These are phyloP conservation scores for Biscutella laevigata DNA, from an alignment of 441 rosid species.

Conservation along the genomic window DNA sequence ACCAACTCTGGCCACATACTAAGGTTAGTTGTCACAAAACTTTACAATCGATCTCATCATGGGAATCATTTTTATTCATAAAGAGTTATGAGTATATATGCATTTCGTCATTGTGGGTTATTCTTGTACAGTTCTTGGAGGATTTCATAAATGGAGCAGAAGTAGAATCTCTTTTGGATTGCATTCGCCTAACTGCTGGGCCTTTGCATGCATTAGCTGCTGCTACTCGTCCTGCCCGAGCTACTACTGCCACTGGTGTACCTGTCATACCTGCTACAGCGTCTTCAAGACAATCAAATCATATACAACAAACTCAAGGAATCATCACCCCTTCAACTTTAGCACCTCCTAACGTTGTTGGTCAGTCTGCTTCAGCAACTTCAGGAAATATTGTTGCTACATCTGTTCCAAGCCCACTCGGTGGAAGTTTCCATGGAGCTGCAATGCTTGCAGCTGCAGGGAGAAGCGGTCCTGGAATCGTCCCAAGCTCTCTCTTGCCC, in stretches of 20 bases:
- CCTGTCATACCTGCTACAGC: slow-evolving; percentile 42
- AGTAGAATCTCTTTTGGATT: slow-evolving; percentile 89
- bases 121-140: slow-evolving; percentile 63
- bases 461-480: slow-evolving; percentile 95
- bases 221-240: slow-evolving; percentile 97
- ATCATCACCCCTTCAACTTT: slow-evolving; percentile 33
- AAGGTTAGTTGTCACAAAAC: slow-evolving; percentile 42
- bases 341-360: slow-evolving; percentile 30
- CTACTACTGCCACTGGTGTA: slow-evolving; percentile 60
- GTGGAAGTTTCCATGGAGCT: slow-evolving; percentile 55
- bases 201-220: slow-evolving; percentile 94
- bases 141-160: slow-evolving; percentile 93
- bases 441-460: slow-evolving; percentile 77
- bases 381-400: slow-evolving; percentile 41
- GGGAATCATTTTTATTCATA: neutral
- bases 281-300: slow-evolving; percentile 62
- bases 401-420: slow-evolving; percentile 44
- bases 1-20: slow-evolving; percentile 99
- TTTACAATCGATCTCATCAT: neutral
- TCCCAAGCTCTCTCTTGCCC: slow-evolving; percentile 92
- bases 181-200: slow-evolving; percentile 91
- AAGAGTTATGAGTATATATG: neutral
- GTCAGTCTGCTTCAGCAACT: slow-evolving; percentile 40
- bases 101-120: neutral
- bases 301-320: slow-evolving; percentile 53